These are phyloP conservation scores for Gyromitra esculenta DNA, from an alignment of 2,329 filamentous ascomycete species.

Conservation along the genomic window DNA sequence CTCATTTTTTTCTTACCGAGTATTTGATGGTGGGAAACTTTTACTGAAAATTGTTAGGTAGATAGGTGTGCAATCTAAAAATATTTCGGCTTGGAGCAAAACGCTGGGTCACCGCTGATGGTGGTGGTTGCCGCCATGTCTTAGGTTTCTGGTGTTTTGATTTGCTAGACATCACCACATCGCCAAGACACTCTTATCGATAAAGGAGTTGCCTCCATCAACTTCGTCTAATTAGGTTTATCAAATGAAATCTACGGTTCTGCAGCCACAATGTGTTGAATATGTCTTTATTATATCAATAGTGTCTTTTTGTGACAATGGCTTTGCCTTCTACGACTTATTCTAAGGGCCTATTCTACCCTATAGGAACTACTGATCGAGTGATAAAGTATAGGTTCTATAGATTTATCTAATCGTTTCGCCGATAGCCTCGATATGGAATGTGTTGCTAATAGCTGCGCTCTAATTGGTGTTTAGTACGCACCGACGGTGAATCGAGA, in stretches of 20 bases:
- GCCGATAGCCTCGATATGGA: too few relatives aligned
- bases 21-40: not conserved
- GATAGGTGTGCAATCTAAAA: not conserved
- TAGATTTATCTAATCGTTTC: too few relatives aligned
- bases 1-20: conserved; percentile 38
- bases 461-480: too few relatives aligned
- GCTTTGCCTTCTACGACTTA: too few relatives aligned
- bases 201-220: conserved; percentile 1
- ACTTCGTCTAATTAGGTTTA: not conserved
- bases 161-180: conserved; percentile 10
- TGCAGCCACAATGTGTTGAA: not conserved
- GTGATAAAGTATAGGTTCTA: too few relatives aligned
- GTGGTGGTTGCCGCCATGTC: conserved; percentile 5
- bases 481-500: too few relatives aligned
- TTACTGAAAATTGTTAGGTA: not conserved
- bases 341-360: too few relatives aligned
- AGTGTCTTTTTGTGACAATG: too few relatives aligned
- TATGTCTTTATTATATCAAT: not conserved
- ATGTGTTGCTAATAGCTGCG: too few relatives aligned
- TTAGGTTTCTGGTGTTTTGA: not conserved
- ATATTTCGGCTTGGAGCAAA: not conserved
- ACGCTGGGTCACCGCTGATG: not conserved
- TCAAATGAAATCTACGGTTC: not conserved
- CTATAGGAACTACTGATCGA: too few relatives aligned
- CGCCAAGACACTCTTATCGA: conserved; percentile 30